A percentile compares a stretch with the other conserved stretches of the same genome.
phyloP scores from a whole-genome alignment of 2,329 filamentous ascomycete genomes.

The Bipolaris victoriae region DNA sequence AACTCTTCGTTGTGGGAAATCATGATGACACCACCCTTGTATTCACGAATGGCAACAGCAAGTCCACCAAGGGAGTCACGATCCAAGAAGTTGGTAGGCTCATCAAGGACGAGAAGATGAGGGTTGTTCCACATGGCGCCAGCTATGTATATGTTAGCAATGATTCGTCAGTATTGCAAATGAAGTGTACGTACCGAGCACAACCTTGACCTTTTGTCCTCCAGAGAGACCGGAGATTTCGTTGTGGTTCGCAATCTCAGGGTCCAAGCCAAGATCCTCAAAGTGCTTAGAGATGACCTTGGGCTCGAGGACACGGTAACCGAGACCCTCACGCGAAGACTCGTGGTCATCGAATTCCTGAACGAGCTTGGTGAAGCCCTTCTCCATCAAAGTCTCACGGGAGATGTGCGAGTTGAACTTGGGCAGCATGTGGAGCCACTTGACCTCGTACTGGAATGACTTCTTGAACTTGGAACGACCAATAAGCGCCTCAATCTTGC shows the following conservation, averaged over 20 bases:
- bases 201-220: conserved; percentile 99
- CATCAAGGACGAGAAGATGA: conserved; percentile 94
- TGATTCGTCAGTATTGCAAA: neutral
- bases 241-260: conserved; percentile 98
- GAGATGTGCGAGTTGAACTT: conserved; percentile 94
- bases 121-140: conserved; percentile 99
- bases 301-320: conserved; percentile 91
- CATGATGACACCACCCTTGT: conserved; percentile 98
- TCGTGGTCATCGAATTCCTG: conserved; percentile 99
- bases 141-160: conserved; percentile 52
- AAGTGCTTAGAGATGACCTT: conserved; percentile 98
- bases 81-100: conserved; percentile 99
- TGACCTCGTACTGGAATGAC: conserved; percentile 97
- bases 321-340: conserved; percentile 95
- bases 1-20: conserved; percentile 99
- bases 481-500: conserved; percentile 85
- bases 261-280: conserved; percentile 92
- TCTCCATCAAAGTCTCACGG: conserved; percentile 84
- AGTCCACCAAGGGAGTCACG: conserved; percentile 95
- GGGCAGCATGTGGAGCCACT: conserved; percentile 87
- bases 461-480: conserved; percentile 99
- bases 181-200: conserved; percentile 64
- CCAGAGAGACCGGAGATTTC: conserved; percentile 95
- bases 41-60: conserved; percentile 96
- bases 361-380: conserved; percentile 89